Conservation (phyloP, 345 rosid genomes). For the Salix koriyanagi region DNA sequence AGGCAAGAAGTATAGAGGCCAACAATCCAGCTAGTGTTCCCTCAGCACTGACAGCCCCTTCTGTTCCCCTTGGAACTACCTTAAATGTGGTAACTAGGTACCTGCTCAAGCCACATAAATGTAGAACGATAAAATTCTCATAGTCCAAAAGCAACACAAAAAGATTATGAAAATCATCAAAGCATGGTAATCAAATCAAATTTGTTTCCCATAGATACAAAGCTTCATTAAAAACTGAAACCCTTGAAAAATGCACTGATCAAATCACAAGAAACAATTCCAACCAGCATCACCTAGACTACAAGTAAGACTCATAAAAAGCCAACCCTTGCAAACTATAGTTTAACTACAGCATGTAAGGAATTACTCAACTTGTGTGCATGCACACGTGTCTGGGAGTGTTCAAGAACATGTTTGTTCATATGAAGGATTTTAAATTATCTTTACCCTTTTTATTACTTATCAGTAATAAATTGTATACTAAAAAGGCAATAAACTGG, state of each 20-base stretch:
- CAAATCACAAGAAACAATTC: not conserved
- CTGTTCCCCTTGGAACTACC: constrained; percentile 92
- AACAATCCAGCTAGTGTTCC: constrained; percentile 89
- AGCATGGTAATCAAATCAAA: not conserved
- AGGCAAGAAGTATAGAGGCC: constrained; percentile 72
- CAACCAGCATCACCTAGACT: not conserved
- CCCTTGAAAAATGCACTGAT: not conserved
- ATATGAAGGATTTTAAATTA: not conserved
- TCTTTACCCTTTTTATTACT: not conserved
- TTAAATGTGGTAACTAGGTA: constrained; percentile 80
- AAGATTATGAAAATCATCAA: not conserved
- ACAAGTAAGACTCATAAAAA: not conserved
- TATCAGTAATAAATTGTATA: no score
- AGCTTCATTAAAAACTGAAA: not conserved
- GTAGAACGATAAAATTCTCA: not conserved
- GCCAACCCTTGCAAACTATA: not conserved
- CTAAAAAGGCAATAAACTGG: no score
- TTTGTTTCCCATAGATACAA: not conserved
- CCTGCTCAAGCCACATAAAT: constrained; percentile 32
- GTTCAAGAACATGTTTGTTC: not conserved
- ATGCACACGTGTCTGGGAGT: not conserved
- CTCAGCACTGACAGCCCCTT: constrained; percentile 93
- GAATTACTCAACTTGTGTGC: not conserved
- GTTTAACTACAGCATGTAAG: not conserved
- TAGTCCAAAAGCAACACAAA: not conserved